These are phyloP conservation scores for Gonapodya sp. DNA, from an alignment of 192 early-diverging fungal genomes.

Conservation along the genomic window DNA sequence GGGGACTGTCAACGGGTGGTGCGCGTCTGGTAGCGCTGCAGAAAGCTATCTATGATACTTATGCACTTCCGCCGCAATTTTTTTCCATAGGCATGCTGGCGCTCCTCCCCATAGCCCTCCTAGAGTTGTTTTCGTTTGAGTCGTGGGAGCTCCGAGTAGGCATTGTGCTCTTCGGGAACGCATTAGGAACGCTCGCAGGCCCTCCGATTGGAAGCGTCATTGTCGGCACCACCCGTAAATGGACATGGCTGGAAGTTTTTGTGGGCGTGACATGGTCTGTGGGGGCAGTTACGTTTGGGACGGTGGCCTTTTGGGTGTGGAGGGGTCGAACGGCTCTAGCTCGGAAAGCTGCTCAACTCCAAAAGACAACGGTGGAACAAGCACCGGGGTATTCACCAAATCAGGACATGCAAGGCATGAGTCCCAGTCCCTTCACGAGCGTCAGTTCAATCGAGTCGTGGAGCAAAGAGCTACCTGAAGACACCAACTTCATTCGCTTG, in stretches of 20 bases:
- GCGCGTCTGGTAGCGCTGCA: not conserved
- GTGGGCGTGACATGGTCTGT: not conserved
- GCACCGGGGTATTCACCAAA: no score
- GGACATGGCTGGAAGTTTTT: not conserved
- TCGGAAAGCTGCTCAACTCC: not conserved
- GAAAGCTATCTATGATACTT: not conserved
- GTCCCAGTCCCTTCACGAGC: not conserved
- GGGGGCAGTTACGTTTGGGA: not conserved
- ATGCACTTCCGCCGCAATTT: not conserved
- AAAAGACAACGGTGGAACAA: not conserved
- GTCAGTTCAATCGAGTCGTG: not conserved
- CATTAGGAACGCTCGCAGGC: not conserved
- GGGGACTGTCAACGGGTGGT: not conserved
- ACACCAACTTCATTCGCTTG: not conserved
- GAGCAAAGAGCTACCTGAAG: not conserved
- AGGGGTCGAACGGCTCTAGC: not conserved
- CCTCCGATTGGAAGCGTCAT: not conserved
- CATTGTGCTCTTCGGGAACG: not conserved
- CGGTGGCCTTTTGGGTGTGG: not conserved
- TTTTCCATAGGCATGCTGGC: not conserved
- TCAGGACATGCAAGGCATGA: not conserved
- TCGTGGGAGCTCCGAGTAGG: not conserved
- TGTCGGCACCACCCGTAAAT: not conserved
- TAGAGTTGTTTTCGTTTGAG: not conserved
- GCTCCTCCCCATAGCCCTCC: not conserved